Evolutionary conservation across 495 filamentous ascomycete genomes (phyloP), one percentile per base, ranked within the genome.

Genomic region (Articulospora tetracladia): DNA sequence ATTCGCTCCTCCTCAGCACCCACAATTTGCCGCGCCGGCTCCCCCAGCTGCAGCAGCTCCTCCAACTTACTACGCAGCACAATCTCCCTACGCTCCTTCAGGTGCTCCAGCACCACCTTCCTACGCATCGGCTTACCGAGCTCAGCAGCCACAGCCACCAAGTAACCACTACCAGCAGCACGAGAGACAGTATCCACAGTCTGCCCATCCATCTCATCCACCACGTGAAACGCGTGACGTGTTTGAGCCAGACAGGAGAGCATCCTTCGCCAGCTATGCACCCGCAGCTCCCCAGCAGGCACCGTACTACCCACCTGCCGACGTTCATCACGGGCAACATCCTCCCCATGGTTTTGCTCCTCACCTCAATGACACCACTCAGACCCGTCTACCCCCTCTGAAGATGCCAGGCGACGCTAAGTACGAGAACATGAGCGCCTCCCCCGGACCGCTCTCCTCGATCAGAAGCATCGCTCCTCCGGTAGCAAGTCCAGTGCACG

Each of bases 111-210:
- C n/a, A 44, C 11, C 3, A 44, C 39, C 39, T 3, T 44, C 17
- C 3, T 3, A 44, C 39, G 3, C 15, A 19, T 15, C 39, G 10
- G 39, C 3, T 15, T 44, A 11, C 3, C 44, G 23, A 39, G 47
- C 19, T 23, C 58, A 52, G n/a, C 59, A 59, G 13, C 53, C 57
- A 27, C 54, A 50, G 28, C 57, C 52, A 22, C 23, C 13, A 19
- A 27, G 27, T 22, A 54, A 44, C 27, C 57, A 65, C 30, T 12
- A 25, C 10, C 53, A 44, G 39, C 39, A 44, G 17, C 17, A 58
- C 22, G 59, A 65, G 1, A 57, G 54, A 26, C 56, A 23, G 15
- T 51, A 66, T 46, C 52, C 64, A 20, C 60, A 56, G n/a, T 58
- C 64, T 4, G 56, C 64, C 20, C 49, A 55, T 54, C 51, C 56